These are phyloP conservation scores for Diplodia mutila DNA, from an alignment of 2,329 filamentous ascomycete genomes.

Conservation along the genomic window DNA sequence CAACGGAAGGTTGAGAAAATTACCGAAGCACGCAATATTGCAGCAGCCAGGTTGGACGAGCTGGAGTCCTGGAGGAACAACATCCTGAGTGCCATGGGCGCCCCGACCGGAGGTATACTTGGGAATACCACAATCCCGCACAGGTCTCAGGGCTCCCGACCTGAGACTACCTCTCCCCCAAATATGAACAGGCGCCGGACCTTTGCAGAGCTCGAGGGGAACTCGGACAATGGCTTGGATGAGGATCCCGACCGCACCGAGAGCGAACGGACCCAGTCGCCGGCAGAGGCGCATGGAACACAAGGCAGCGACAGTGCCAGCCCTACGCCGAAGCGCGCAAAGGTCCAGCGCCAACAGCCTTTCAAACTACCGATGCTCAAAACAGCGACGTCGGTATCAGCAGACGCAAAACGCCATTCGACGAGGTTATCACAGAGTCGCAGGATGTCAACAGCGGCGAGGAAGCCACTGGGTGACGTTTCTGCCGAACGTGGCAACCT, in stretches of 20 bases:
- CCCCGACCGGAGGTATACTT: background rate
- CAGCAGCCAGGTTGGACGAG: conserved; percentile 26
- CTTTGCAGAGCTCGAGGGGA: background rate
- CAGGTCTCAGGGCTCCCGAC: background rate
- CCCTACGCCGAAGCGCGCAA: conserved; percentile 49
- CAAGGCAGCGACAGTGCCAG: background rate
- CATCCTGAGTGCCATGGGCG: conserved; percentile 35
- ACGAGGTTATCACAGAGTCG: conserved; percentile 15
- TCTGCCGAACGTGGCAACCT: conserved; percentile 31
- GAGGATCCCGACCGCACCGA: conserved; percentile 4
- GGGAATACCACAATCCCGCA: background rate
- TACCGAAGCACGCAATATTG: conserved; percentile 32
- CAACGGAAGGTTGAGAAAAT: conserved; percentile 29
- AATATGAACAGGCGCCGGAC: background rate
- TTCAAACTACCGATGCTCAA: conserved; percentile 37
- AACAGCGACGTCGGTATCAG: background rate
- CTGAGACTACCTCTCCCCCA: background rate
- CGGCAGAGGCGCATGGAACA: background rate
- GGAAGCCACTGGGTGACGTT: conserved; percentile 37
- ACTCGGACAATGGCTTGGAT: background rate
- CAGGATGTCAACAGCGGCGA: conserved; percentile 29
- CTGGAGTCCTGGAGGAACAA: conserved; percentile 33
- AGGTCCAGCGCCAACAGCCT: conserved; percentile 35
- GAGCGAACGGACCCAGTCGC: background rate
- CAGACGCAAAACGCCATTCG: conserved; percentile 5